Conservation (phyloP, 768 basidiomycete species). For the Chalciporus sphaerocephalus region DNA sequence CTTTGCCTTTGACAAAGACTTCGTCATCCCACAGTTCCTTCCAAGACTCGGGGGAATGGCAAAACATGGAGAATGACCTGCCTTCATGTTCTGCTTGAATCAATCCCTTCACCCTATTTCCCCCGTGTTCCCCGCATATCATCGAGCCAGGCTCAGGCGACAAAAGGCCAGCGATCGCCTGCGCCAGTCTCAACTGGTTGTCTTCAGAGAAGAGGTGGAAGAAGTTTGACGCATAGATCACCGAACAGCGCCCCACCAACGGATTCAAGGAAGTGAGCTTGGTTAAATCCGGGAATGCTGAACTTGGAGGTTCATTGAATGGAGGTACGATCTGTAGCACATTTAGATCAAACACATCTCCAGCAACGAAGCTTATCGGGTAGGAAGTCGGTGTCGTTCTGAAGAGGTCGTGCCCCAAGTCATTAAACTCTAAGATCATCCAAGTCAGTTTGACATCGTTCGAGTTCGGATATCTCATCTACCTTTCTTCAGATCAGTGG, state of each 20-base stretch:
- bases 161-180: constrained; percentile 25
- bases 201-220: constrained; percentile 38
- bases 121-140: constrained; percentile 29
- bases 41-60: constrained; percentile 36
- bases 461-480: too few species aligned
- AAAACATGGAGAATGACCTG: constrained; percentile 15
- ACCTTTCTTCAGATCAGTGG: too few species aligned
- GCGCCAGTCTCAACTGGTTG: constrained; percentile 27
- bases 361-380: too few species aligned
- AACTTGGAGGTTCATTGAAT: constrained; percentile 16
- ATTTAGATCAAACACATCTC: too few species aligned
- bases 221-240: constrained; percentile 46
- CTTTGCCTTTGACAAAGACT: constrained; percentile 27
- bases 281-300: constrained; percentile 26
- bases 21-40: constrained; percentile 35
- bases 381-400: too few species aligned
- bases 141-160: constrained; percentile 29
- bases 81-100: neutral
- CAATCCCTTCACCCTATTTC: constrained; percentile 1
- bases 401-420: too few species aligned
- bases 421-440: too few species aligned
- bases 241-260: constrained; percentile 45
- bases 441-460: too few species aligned
- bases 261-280: constrained; percentile 43
- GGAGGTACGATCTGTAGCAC: too few species aligned